These are phyloP conservation scores for Jaapia argillacea DNA, from an alignment of 768 basidiomycete genomes.

Conservation along the genomic window DNA sequence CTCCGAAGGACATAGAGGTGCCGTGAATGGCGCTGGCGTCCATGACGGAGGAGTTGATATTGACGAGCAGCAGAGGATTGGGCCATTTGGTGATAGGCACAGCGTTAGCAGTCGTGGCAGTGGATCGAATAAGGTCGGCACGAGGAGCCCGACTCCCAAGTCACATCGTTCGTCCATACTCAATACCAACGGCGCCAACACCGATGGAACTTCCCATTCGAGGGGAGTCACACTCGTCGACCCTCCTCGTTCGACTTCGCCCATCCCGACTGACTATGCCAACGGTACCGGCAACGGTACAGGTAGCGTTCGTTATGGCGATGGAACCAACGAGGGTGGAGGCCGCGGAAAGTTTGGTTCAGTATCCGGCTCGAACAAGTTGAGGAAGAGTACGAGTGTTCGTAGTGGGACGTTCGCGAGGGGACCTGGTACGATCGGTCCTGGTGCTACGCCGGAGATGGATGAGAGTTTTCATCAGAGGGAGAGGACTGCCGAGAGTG, in stretches of 20 bases:
- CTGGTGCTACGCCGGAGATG: slow-evolving; percentile 29
- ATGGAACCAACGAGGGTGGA: too few relatives aligned
- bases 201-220: background rate
- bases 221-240: too few relatives aligned
- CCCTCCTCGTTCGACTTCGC: background rate
- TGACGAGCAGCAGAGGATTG: background rate
- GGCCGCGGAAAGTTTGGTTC: too few relatives aligned
- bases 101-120: background rate
- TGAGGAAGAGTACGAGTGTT: slow-evolving; percentile 7
- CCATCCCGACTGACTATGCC: background rate
- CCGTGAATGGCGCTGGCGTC: background rate
- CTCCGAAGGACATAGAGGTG: background rate
- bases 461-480: slow-evolving; percentile 28
- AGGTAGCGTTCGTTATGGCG: background rate
- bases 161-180: background rate
- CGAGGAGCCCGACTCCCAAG: background rate
- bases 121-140: background rate
- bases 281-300: background rate
- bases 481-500: slow-evolving; percentile 35
- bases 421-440: slow-evolving; percentile 45
- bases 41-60: background rate
- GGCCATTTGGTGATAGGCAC: too few relatives aligned
- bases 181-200: background rate
- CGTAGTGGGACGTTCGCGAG: slow-evolving; percentile 33
- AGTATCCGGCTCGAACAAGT: background rate